Conservation (phyloP, 73 alveolate genomes). For the Blepharisma japonicum region DNA sequence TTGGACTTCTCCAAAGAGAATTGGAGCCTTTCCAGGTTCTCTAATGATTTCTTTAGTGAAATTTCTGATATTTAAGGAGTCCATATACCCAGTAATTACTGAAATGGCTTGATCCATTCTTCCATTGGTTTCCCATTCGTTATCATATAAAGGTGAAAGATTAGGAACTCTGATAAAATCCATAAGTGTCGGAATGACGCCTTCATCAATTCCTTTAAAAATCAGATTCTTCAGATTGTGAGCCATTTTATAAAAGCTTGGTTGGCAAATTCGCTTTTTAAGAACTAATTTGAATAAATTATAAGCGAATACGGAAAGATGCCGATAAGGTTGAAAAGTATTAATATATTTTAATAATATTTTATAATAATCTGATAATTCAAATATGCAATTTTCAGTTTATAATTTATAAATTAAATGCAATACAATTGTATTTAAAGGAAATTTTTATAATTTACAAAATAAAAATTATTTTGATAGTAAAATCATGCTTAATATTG, state of each 20-base stretch:
- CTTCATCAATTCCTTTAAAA: constrained; percentile 30
- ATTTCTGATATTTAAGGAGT: constrained; percentile 59
- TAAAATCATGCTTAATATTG: too few species aligned
- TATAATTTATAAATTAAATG: too few species aligned
- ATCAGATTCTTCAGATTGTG: not conserved
- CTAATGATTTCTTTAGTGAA: constrained; percentile 54
- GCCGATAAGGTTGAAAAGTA: too few species aligned
- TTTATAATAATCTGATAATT: too few species aligned
- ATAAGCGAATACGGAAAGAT: too few species aligned
- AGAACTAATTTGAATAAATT: too few species aligned
- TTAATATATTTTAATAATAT: too few species aligned
- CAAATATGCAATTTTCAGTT: too few species aligned
- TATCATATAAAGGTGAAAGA: constrained; percentile 84
- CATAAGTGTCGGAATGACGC: constrained; percentile 67
- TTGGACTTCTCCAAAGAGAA: constrained; percentile 59
- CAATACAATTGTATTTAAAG: too few species aligned
- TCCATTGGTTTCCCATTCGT: constrained; percentile 84
- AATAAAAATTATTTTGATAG: too few species aligned
- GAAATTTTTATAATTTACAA: too few species aligned
- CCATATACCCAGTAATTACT: constrained; percentile 63
- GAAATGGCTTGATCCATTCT: constrained; percentile 61
- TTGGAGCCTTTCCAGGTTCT: constrained; percentile 71
- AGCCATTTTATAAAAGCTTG: not conserved
- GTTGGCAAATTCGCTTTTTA: too few species aligned
- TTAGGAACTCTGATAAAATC: constrained; percentile 89